phyloP scores from a whole-genome alignment of 2,329 filamentous ascomycete species.

The Colletotrichum liriopes region DNA sequence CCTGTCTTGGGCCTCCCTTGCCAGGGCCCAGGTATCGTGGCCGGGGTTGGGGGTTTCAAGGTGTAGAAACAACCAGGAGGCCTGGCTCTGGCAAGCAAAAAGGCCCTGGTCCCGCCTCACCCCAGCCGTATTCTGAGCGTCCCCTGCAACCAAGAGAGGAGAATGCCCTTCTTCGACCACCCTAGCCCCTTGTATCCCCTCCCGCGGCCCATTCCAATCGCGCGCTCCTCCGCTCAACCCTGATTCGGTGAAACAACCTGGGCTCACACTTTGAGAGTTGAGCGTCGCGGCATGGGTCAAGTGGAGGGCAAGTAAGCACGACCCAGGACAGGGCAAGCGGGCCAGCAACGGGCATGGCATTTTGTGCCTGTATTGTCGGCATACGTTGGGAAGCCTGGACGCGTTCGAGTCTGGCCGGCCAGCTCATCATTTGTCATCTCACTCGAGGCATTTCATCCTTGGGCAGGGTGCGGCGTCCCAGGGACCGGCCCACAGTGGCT shows the following conservation, averaged over 20 bases:
- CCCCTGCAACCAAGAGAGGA: constrained; percentile 24
- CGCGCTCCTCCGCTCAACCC: constrained; percentile 25
- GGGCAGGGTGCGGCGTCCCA: background rate
- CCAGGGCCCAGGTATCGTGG: constrained; percentile 3
- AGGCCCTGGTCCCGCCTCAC: constrained; percentile 13
- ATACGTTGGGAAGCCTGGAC: background rate
- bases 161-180: background rate
- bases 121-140: constrained; percentile 4
- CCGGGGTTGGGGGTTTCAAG: background rate
- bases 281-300: constrained; percentile 14
- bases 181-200: constrained; percentile 15
- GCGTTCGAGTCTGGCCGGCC: background rate
- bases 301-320: background rate
- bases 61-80: constrained; percentile 25
- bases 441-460: background rate
- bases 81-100: background rate
- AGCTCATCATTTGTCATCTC: background rate
- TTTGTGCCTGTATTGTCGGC: background rate
- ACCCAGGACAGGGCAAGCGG: background rate
- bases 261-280: constrained; percentile 10
- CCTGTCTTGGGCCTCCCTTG: constrained; percentile 29
- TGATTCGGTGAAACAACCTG: constrained; percentile 36
- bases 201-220: constrained; percentile 35
- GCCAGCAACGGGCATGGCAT: background rate
- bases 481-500: background rate